Evolutionary conservation across 139 green algal genomes (phyloP).

Genomic region (Coelastrella sp.): DNA sequence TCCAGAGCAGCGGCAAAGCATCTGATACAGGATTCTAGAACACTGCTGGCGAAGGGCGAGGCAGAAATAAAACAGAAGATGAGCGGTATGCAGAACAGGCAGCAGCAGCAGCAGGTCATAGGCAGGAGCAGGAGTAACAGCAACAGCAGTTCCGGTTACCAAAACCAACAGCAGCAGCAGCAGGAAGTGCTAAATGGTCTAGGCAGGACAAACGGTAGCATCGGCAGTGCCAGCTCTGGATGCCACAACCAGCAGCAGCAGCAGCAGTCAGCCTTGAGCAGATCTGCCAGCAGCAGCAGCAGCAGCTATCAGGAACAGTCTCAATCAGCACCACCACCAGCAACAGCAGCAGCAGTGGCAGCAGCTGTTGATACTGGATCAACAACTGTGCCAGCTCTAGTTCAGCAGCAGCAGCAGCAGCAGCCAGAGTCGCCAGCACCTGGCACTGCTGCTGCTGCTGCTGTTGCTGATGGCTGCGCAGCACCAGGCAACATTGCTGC

Average conservation of each 20-base stretch:
- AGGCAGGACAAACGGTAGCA: too few relatives aligned
- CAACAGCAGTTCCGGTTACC: not conserved
- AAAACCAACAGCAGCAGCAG: not conserved
- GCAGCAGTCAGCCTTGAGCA: not conserved
- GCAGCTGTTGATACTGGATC: not conserved
- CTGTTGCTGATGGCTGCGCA: constrained; percentile 16
- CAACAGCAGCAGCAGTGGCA: constrained; percentile 11
- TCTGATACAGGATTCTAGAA: constrained; percentile 16
- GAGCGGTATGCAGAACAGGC: not conserved
- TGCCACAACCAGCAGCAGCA: not conserved
- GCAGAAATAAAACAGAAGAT: not conserved
- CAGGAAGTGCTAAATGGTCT: too few relatives aligned
- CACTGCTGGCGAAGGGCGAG: constrained; percentile 2
- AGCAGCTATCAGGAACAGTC: not conserved
- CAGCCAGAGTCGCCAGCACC: not conserved
- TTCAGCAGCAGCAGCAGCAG: constrained; percentile 8
- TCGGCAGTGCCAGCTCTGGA: too few relatives aligned
- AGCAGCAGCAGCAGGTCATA: constrained; percentile 19
- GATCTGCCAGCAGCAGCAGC: constrained; percentile 12
- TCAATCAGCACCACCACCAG: not conserved
- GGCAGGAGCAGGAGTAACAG: not conserved
- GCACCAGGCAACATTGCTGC: constrained; percentile 17
- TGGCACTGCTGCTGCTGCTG: not conserved
- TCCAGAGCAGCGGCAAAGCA: constrained; percentile 31
- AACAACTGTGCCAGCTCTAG: not conserved